Evolutionary conservation across 2,329 filamentous ascomycete species (phyloP), one percentile per base, ranked within the genome.

Genomic region (Cladosporium sp.): DNA sequence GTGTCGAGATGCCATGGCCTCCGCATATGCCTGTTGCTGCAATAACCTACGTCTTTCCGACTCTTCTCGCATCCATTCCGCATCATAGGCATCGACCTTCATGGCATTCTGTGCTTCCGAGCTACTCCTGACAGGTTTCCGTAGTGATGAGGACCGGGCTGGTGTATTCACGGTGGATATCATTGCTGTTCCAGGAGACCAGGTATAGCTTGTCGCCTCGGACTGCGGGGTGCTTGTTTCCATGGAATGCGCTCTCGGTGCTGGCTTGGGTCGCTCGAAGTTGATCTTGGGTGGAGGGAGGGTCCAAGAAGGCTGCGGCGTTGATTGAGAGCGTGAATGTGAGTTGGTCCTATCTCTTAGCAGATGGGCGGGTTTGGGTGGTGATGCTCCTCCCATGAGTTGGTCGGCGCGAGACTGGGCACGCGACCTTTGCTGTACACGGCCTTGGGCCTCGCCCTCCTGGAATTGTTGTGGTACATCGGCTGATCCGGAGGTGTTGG

Each of bases 31-130:
- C 43, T 57, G 56, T 47, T 59, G 55, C 16, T 58, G 51, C 13
- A 56, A 51, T 27, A 54, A 57, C 52, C 55, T 59, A 49, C 67
- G 62, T 57, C 67, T 73, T 45, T 72, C 71, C 27, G 69, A 57
- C 53, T 74, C 70, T 30, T 62, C 58, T 13, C 66, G 67, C 69
- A 73, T 72, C 71, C 71, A 72, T 33, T 72, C 70, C 3, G 66
- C 61, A 33, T 70, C 60, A 6, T 53, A 60, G 8, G 66, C 62
- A 43, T 72, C 69, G 18, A 68, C 63, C 38, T 66, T 62, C n/a
- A 66, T 64, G 2, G 62, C 59, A 35, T 46, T 57, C 19, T 55
- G 53, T 15, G 47, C 52, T 36, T 66, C 63, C 55, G 45, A 50
- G 4, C 45, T 45, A 15, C 54, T 49, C 11, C 65, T 57, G 22